Evolutionary conservation across 2,329 filamentous ascomycete genomes (phyloP), one percentile per base, ranked within the genome.

Genomic region (Alternaria hordeiaustralica): DNA sequence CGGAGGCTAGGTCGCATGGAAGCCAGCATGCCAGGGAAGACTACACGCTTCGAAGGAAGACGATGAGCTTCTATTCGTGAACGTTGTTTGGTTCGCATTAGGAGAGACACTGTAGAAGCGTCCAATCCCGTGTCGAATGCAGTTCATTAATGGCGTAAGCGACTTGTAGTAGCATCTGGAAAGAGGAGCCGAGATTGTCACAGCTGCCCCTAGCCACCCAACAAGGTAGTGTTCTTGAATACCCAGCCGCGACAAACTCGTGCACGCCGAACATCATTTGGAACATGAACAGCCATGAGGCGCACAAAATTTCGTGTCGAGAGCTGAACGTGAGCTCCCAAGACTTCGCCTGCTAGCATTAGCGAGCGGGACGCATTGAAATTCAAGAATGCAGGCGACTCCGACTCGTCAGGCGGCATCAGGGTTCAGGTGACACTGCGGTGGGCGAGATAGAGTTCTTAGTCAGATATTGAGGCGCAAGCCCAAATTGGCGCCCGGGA

Each of bases 401-500:
- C 60, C 58, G 63, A 47, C 47, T 49, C 45, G 53, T 49, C 61
- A 64, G 55, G 57, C 57, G 28, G 41, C 53, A 55, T 57, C 55
- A 63, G 56, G 61, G 63, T 66, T 55, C 69, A 65, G 63, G 65
- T 71, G 69, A 70, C 61, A 63, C 58, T 41, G 63, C n/a, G 44
- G 33, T 50, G 53, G 51, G 60, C 60, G 58, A 64, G 64, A 71
- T 75, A 68, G 58, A 67, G 65, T 72, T 74, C 71, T 75, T 63
- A 75, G 71, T 71, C 61, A 73, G 66, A 65, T 69, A 64, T 59
- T 65, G 69, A 73, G 65, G 68, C 70, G 70, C 70, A 68, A 55
- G 18, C 44, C 26, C 43, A 55, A 54, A 53, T 55, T 51, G 60
- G 61, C 60, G 61, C 57, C 53, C 58, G 49, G 49, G 49, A 51